These are phyloP conservation scores for Trichoderma brevicompactum DNA, from an alignment of 2,329 filamentous ascomycete genomes.

Conservation along the genomic window DNA sequence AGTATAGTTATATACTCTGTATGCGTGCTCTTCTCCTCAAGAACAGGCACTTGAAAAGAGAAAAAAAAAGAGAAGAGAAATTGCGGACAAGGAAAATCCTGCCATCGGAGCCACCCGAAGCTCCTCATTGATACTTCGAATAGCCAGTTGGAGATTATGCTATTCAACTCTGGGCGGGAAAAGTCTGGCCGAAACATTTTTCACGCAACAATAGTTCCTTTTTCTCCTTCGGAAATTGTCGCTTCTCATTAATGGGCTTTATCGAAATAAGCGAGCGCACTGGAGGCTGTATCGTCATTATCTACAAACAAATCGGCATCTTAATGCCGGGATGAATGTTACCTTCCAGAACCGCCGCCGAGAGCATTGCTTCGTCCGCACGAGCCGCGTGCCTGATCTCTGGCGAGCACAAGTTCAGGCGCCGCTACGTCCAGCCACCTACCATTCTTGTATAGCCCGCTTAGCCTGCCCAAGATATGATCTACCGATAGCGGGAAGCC, in stretches of 20 bases:
- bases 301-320: conserved; percentile 3
- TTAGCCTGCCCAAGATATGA: not conserved
- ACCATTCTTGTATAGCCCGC: conserved; percentile 3
- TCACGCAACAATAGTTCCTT: not conserved
- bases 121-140: not conserved
- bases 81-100: not conserved
- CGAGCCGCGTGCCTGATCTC: not conserved
- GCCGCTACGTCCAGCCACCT: not conserved
- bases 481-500: conserved; percentile 10
- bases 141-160: not conserved
- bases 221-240: not conserved
- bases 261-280: not conserved
- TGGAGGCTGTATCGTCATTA: not conserved
- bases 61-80: not conserved
- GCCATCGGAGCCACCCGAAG: not conserved
- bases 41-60: not conserved
- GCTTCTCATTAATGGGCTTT: not conserved
- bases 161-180: not conserved
- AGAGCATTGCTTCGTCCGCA: not conserved
- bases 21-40: too few species aligned
- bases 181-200: not conserved
- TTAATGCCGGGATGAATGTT: conserved; percentile 4
- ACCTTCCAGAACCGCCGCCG: conserved; percentile 14
- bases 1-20: too few species aligned
- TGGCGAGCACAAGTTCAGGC: not conserved